Evolutionary conservation across 805 yeast genomes (phyloP).

Genomic region (Ogataea siamensis): DNA sequence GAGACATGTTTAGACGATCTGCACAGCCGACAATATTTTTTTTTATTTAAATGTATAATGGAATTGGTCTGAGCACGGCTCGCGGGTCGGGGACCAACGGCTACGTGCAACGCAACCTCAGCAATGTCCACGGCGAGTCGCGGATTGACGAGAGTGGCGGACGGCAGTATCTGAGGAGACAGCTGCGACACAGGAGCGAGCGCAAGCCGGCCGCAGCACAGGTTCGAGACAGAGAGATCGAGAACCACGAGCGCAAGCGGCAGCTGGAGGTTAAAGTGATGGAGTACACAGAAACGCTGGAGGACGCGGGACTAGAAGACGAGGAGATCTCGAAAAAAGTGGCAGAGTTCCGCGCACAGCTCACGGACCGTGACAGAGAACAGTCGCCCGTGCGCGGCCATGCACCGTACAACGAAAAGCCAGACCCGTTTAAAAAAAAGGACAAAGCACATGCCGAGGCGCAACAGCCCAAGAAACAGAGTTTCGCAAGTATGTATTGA

Average conservation of each 20-base stretch:
- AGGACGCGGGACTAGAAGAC: conserved; percentile 41
- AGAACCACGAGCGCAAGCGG: conserved; percentile 37
- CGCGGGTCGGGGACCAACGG: conserved; percentile 68
- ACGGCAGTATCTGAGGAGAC: conserved; percentile 40
- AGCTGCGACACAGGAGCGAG: conserved; percentile 18
- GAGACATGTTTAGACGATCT: conserved; percentile 18
- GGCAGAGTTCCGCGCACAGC: conserved; percentile 24
- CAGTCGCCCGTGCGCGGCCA: conserved; percentile 1
- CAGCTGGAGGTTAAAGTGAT: conserved; percentile 45
- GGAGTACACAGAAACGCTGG: conserved; percentile 51
- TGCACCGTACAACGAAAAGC: conserved; percentile 15
- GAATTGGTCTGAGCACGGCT: conserved; percentile 54
- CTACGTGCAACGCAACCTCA: conserved; percentile 47
- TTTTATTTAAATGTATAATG: conserved; percentile 39
- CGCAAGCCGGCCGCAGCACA: conserved; percentile 9
- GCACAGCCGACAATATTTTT: conserved; percentile 8
- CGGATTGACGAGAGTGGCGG: conserved; percentile 30
- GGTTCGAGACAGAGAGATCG: conserved; percentile 29
- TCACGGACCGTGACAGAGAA: conserved; percentile 1
- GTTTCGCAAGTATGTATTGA: conserved; percentile 8
- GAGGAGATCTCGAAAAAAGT: conserved; percentile 36
- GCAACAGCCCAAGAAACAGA: neutral
- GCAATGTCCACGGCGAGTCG: conserved; percentile 24
- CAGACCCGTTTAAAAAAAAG: conserved; percentile 19
- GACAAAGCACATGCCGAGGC: neutral